Base-by-base conservation (phyloP, 1,139 yeast genomes). In the Casaregolazyma suthepensis region DNA sequence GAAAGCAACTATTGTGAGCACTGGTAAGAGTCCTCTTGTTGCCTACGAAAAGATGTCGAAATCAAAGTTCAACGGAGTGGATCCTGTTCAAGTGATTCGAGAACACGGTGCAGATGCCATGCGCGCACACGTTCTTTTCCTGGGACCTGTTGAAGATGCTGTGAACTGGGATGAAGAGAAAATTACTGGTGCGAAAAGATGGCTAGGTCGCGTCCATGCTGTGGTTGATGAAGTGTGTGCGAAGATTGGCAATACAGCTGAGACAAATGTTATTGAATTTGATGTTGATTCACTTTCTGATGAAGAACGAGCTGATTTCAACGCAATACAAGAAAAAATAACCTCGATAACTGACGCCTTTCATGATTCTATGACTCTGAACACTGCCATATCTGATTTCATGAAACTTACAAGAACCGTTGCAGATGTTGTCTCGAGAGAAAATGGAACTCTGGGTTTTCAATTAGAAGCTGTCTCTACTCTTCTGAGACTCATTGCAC, bases 41-140 rank as follows among this genome's bases (percentile, higher is more conserved):
- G 72, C 87, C 0, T 89, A 70, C 65, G 98, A 93, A 65, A 93
- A 93, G 66, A 93, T 93, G 99, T 90, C 98, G 1, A 93, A 93
- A 69, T 90, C 97, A 0, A 93, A 93, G 65, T 82, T 82, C 64
- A 93, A 93, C 64, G 99, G 99, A 15, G 96, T 88, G 2, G 96
- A 91, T 65, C 98, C 98, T 0, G 80, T 77, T 1, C 80, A 78
- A 54, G 87, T 93, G 61, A 90, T 93, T 31, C 67, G 66, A n/a
- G 75, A 74, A 46, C 88, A 88, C 68, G 99, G 99, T 2, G 91
- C 97, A 1, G 99, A 93, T 73, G 91, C 96, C 0, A 87, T 93
- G 0, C 78, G 99, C 57, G 98, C 98, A 0, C 96, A 91, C 64
- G 81, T 93, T 61, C 70, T 93, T n/a, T 93, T 93, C 73, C 96